phyloP scores from a whole-genome alignment of 2,329 filamentous ascomycete genomes.

The Aspergillus niger region DNA sequence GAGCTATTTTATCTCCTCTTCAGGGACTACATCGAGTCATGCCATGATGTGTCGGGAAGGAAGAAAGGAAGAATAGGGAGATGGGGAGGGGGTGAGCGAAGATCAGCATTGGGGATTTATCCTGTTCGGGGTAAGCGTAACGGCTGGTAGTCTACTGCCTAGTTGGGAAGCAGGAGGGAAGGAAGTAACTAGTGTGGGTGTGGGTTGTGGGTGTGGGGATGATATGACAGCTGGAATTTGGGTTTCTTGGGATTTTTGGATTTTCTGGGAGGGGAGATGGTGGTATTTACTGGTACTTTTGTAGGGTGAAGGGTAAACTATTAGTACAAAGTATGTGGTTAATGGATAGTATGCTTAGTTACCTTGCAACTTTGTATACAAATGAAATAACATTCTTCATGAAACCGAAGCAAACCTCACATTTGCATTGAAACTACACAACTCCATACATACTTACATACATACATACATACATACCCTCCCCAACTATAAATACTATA shows the following conservation, averaged over 20 bases:
- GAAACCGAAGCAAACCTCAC: no score
- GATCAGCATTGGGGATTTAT: background rate
- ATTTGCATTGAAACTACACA: background rate
- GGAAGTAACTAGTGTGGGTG: background rate
- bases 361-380: no score
- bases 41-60: background rate
- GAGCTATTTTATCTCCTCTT: no score
- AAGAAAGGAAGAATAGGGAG: no score
- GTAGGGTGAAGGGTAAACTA: no score
- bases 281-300: no score
- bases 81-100: background rate
- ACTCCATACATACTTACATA: background rate
- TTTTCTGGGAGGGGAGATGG: no score
- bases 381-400: no score
- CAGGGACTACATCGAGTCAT: background rate
- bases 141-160: background rate
- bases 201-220: background rate
- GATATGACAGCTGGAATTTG: background rate
- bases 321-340: no score
- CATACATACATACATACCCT: background rate
- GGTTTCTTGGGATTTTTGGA: background rate
- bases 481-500: no score
- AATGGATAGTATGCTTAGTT: no score
- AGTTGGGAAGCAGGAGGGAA: background rate
- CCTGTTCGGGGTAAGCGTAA: slow-evolving; percentile 2